Conservation (phyloP, 2,329 filamentous ascomycete genomes). For the Fusarium armeniacum region DNA sequence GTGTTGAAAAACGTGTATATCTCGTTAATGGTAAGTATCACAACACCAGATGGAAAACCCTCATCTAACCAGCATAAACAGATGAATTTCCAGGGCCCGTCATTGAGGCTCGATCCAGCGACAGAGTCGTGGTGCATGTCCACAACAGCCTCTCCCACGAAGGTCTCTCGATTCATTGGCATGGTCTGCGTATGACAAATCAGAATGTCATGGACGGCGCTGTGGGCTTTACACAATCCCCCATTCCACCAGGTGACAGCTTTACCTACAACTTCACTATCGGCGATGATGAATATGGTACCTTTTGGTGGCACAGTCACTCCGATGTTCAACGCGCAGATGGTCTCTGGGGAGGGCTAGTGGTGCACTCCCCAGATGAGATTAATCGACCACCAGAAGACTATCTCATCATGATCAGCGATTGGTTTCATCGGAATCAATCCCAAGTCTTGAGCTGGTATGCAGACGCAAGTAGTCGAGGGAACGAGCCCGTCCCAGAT, state of each 20-base stretch:
- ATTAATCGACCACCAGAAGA: neutral
- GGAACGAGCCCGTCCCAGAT: slow-evolving; percentile 23
- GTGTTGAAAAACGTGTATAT: no score
- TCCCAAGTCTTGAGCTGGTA: slow-evolving; percentile 1
- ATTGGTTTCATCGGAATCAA: slow-evolving; percentile 14
- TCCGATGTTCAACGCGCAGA: slow-evolving; percentile 7
- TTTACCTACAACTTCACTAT: slow-evolving; percentile 9
- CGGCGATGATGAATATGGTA: neutral
- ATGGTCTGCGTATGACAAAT: neutral
- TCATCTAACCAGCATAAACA: no score
- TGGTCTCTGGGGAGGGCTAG: slow-evolving; percentile 7
- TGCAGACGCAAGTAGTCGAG: slow-evolving; percentile 15
- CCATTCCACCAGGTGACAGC: accelerated
- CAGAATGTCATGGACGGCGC: slow-evolving; percentile 20
- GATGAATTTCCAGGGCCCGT: neutral
- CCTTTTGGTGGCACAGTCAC: slow-evolving; percentile 28
- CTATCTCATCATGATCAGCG: neutral
- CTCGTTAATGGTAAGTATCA: no score
- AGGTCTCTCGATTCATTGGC: slow-evolving; percentile 15
- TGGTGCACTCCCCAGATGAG: neutral
- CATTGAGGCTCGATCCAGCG: slow-evolving; percentile 5
- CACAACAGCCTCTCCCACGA: no score
- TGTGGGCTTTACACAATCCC: slow-evolving; percentile 10
- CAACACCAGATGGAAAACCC: no score
- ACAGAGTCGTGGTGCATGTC: neutral